These are phyloP conservation scores for Beauveria rudraprayagi DNA, from an alignment of 2,329 filamentous ascomycete species.

Conservation along the genomic window DNA sequence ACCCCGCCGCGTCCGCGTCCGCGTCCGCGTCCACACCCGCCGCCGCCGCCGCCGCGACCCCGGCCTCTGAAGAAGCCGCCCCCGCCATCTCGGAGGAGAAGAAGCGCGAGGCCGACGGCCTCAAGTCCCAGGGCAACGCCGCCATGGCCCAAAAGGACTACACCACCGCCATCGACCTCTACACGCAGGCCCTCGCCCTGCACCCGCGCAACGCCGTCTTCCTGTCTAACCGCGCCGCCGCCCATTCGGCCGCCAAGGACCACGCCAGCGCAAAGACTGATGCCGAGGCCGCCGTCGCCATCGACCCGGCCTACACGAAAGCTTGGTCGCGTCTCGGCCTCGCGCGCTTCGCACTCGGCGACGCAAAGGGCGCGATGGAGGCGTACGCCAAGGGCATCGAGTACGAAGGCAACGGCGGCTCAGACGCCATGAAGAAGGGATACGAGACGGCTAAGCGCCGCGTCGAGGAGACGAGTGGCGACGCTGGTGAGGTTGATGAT, in stretches of 20 bases:
- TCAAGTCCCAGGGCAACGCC: constrained; percentile 88
- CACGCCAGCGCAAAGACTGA: constrained; percentile 79
- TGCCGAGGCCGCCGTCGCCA: constrained; percentile 79
- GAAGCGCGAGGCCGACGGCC: constrained; percentile 74
- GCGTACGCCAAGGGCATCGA: constrained; percentile 91
- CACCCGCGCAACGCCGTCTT: constrained; percentile 87
- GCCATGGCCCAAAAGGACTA: constrained; percentile 96
- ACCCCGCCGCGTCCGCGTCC: constrained; percentile 29
- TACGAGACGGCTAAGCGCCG: constrained; percentile 86
- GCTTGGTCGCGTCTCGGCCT: constrained; percentile 92
- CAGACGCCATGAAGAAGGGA: constrained; percentile 95
- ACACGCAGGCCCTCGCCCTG: constrained; percentile 77
- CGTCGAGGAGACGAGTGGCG: constrained; percentile 65
- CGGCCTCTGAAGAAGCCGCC: constrained; percentile 32
- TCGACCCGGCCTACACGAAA: constrained; percentile 93
- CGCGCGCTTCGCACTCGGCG: constrained; percentile 83
- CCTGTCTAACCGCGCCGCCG: constrained; percentile 93
- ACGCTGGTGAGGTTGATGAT: constrained; percentile 24
- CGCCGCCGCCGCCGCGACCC: constrained; percentile 25
- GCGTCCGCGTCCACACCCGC: constrained; percentile 31
- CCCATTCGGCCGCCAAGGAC: constrained; percentile 76
- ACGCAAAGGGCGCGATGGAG: constrained; percentile 86
- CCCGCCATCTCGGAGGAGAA: constrained; percentile 42
- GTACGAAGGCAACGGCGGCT: constrained; percentile 86
- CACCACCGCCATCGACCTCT: constrained; percentile 68